Evolutionary conservation across 176 grass and related monocot genomes (phyloP), one percentile per base, ranked within the genome.

Genomic region (Puccinellia tenuiflora): DNA sequence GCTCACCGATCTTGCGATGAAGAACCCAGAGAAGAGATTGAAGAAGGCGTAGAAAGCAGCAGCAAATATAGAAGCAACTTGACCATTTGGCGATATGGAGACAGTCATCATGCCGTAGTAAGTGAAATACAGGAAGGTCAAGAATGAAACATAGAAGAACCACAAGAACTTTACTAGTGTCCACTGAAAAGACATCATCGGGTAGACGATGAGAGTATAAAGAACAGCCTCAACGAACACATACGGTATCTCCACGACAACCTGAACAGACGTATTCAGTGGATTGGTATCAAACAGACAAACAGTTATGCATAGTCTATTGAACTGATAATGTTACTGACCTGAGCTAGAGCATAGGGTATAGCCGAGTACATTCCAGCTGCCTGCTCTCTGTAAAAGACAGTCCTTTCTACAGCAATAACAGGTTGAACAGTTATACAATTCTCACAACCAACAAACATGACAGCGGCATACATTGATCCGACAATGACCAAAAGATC

Each of bases 281-380:
- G 3, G 10, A 67, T 34, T 46, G 15, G 40, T 48, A 88, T 64
- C 29, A 92, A 61, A 68, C 3, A 67, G 43, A 56, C 29, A 92
- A 61, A 68, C 3, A 67, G 43, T 51, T 50, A 50, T 76, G 37
- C 10, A 14, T 30, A n/a, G 50, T 75, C 29, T 40, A 67, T 53
- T 67, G n/a, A 86, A 68, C 50, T 63, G 61, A 13, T 68, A 74
- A 72, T 73, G 52, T 67, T 66, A 64, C 92, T 68, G 74, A 91
- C 92, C 92, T 94, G 92, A 54, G 92, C 73, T 5, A 94, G 45
- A 26, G 92, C 92, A 82, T 94, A 94, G n/a, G 92, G 88, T 84
- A 94, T 84, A 77, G 92, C 92, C 14, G 92, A 94, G 77, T 91
- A 94, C 92, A 94, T 91, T 77, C 92, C 92, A 42, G 92, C 88